phyloP scores from a whole-genome alignment of 371 early-diverging fungal species.

The Basidiobolus meristosporus region DNA sequence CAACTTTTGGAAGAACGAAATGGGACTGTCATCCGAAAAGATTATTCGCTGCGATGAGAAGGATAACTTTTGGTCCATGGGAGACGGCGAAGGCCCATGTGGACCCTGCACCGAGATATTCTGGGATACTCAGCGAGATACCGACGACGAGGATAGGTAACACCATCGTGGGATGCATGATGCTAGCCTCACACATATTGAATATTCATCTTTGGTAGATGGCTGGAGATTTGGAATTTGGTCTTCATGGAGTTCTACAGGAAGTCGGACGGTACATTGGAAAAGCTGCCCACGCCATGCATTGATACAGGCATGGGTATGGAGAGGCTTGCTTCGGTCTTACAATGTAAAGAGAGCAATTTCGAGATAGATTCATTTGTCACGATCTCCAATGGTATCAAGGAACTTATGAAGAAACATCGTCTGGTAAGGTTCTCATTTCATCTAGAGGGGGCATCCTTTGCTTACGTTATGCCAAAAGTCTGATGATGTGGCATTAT shows the following conservation, averaged over 20 bases:
- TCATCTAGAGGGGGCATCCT: background rate
- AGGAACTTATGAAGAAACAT: slow-evolving; percentile 10
- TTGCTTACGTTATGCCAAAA: background rate
- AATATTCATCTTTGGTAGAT: slow-evolving; percentile 17
- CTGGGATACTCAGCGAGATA: slow-evolving; percentile 43
- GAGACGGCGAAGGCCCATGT: slow-evolving; percentile 65
- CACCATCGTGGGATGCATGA: slow-evolving; percentile 30
- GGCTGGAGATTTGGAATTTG: slow-evolving; percentile 70
- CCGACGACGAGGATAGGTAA: slow-evolving; percentile 14
- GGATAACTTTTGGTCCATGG: slow-evolving; percentile 76
- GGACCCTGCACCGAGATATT: slow-evolving; percentile 69
- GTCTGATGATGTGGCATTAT: background rate
- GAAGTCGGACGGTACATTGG: slow-evolving; percentile 24
- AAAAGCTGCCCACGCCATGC: slow-evolving; percentile 31
- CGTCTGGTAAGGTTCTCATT: background rate
- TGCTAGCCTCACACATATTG: slow-evolving; percentile 14
- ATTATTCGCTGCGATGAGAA: slow-evolving; percentile 32
- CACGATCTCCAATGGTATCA: slow-evolving; percentile 18
- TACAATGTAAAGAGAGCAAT: slow-evolving; percentile 38
- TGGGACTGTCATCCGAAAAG: slow-evolving; percentile 32
- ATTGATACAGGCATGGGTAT: slow-evolving; percentile 75
- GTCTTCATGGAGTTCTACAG: slow-evolving; percentile 67
- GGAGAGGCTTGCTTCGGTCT: slow-evolving; percentile 44
- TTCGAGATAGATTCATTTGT: slow-evolving; percentile 52
- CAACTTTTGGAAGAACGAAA: slow-evolving; percentile 35